Conservation (phyloP, 352 stramenopile genomes). For the Phytophthora fragariaefolia region DNA sequence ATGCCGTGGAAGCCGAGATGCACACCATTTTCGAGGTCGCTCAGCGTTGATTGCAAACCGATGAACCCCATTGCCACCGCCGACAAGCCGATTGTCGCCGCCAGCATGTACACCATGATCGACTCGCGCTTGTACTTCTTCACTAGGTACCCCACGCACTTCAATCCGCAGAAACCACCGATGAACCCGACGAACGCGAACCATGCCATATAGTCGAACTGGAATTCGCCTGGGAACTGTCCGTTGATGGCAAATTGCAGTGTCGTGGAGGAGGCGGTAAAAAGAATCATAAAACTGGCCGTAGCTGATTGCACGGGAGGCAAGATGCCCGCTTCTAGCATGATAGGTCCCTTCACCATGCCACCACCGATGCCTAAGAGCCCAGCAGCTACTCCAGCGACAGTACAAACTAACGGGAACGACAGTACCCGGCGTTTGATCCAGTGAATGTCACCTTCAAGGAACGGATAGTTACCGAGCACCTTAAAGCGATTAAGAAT, state of each 20-base stretch:
- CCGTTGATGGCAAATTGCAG: conserved; percentile 81
- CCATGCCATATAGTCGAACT: conserved; percentile 92
- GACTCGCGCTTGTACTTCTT: conserved; percentile 89
- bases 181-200: conserved; percentile 92
- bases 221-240: conserved; percentile 69
- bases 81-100: conserved; percentile 70
- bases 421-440: conserved; percentile 81
- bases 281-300: conserved; percentile 90
- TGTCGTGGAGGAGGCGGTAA: conserved; percentile 93
- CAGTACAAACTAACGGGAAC: conserved; percentile 92
- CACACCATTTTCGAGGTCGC: conserved; percentile 58
- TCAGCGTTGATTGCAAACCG: conserved; percentile 50
- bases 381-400: conserved; percentile 94
- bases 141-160: conserved; percentile 88
- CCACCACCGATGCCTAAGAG: conserved; percentile 96
- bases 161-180: conserved; percentile 69
- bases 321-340: conserved; percentile 65
- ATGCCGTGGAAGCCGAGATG: conserved; percentile 69
- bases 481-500: conserved; percentile 68
- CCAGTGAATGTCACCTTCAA: conserved; percentile 95
- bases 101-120: conserved; percentile 78
- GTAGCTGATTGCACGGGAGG: conserved; percentile 84
- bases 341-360: conserved; percentile 97
- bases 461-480: conserved; percentile 66
- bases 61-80: conserved; percentile 69